Evolutionary conservation across 331 rosid genomes (phyloP).

Genomic region (Ulmus americana): DNA sequence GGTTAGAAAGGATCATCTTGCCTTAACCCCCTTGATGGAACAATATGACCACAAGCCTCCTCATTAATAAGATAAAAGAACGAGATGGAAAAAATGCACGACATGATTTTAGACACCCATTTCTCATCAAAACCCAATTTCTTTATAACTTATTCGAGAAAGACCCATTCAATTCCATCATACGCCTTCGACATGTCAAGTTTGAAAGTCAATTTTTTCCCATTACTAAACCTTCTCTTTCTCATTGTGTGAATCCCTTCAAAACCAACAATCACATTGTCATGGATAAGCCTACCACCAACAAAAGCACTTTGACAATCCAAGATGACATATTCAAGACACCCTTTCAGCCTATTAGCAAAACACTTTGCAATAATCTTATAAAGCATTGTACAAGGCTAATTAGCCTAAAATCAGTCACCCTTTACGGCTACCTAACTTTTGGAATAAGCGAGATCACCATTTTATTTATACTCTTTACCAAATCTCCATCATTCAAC

Average conservation of each 20-base stretch:
- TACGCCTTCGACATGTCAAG: not conserved
- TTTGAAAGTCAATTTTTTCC: not conserved
- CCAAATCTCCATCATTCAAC: too few species aligned
- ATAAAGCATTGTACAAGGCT: too few species aligned
- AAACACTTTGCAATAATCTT: too few species aligned
- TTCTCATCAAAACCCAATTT: not conserved
- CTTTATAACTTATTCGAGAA: not conserved
- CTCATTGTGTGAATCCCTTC: too few species aligned
- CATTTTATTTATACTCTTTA: too few species aligned
- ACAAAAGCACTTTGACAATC: not conserved
- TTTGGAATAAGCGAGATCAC: too few species aligned
- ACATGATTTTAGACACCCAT: not conserved
- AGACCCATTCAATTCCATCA: not conserved
- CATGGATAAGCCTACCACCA: not conserved
- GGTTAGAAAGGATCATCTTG: not conserved
- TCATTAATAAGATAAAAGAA: not conserved
- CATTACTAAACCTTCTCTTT: too few species aligned
- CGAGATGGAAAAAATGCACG: not conserved
- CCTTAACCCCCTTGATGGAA: not conserved
- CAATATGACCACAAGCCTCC: not conserved
- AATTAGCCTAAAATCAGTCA: too few species aligned
- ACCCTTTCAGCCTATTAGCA: too few species aligned
- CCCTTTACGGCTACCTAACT: too few species aligned
- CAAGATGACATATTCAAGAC: too few species aligned
- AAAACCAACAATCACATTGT: not conserved